Conservation (phyloP, 2,329 filamentous ascomycete species). For the Cladosporium sphaerospermum region DNA sequence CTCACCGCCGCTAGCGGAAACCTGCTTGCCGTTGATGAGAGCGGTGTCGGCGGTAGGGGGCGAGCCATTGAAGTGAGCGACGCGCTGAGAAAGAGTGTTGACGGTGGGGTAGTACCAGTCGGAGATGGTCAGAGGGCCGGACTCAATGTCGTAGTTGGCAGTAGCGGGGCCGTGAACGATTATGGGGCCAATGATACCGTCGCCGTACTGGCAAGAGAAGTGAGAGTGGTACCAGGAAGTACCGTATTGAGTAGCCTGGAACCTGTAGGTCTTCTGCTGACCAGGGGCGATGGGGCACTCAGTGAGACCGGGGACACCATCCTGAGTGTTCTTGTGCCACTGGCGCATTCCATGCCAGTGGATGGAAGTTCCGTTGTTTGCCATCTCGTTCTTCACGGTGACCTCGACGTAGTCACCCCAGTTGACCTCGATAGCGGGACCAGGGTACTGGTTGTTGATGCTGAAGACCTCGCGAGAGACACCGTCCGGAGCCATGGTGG, state of each 20-base stretch:
- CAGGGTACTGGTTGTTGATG: conserved; percentile 60
- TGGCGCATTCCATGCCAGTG: conserved; percentile 61
- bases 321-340: conserved; percentile 48
- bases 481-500: conserved; percentile 42
- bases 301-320: conserved; percentile 50
- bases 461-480: conserved; percentile 33
- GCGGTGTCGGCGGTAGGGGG: conserved; percentile 47
- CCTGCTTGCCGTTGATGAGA: conserved; percentile 37
- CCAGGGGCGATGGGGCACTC: conserved; percentile 46
- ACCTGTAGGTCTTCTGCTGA: conserved; percentile 51
- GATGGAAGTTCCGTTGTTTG: conserved; percentile 53
- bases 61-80: conserved; percentile 26
- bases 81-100: conserved; percentile 22
- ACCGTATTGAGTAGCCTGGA: conserved; percentile 46
- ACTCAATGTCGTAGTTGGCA: conserved; percentile 57
- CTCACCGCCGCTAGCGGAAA: conserved; percentile 26
- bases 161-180: conserved; percentile 56
- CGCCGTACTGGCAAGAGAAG: conserved; percentile 47
- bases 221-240: conserved; percentile 53
- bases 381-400: conserved; percentile 50
- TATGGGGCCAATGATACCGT: conserved; percentile 56
- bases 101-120: conserved; percentile 49
- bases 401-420: conserved; percentile 39
- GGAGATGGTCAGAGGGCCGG: conserved; percentile 53
- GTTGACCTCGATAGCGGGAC: conserved; percentile 32